Percentiles rank a stretch among this genome's conserved stretches.
Evolutionary conservation across 2,329 filamentous ascomycete genomes (phyloP).

Genomic region (Biscogniauxia mediterranea): DNA sequence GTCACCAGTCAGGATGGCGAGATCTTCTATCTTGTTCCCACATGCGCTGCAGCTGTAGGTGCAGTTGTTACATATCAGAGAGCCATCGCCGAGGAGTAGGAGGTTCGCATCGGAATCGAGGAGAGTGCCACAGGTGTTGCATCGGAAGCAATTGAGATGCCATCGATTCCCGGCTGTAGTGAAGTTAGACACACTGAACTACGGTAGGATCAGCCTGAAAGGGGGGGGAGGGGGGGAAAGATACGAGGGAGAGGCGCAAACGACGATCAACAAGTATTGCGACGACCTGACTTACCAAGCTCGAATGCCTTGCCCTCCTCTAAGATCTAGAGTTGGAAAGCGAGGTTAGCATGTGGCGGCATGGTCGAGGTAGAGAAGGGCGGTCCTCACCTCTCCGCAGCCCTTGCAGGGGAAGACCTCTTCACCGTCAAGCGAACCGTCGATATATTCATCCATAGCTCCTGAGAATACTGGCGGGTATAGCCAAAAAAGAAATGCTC

Average conservation of each 20-base stretch:
- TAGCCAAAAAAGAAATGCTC: slow-evolving; percentile 10
- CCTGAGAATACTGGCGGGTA: slow-evolving; percentile 13
- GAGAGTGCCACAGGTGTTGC: slow-evolving; percentile 90
- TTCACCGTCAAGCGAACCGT: slow-evolving; percentile 70
- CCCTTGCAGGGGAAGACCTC: slow-evolving; percentile 90
- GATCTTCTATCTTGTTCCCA: slow-evolving; percentile 95
- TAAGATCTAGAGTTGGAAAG: slow-evolving; percentile 64
- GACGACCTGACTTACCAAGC: slow-evolving; percentile 63
- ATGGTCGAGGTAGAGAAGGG: slow-evolving; percentile 12
- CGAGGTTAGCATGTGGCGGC: slow-evolving; percentile 22
- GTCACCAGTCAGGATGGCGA: slow-evolving; percentile 95
- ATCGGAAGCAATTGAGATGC: slow-evolving; percentile 99
- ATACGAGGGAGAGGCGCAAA: background rate
- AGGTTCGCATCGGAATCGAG: slow-evolving; percentile 98
- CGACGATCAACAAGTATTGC: slow-evolving; percentile 1
- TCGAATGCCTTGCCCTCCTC: slow-evolving; percentile 99
- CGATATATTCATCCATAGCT: slow-evolving; percentile 61
- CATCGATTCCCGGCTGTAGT: slow-evolving; percentile 86
- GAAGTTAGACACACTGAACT: slow-evolving; percentile 24
- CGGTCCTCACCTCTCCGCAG: slow-evolving; percentile 74
- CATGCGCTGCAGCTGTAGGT: slow-evolving; percentile 98
- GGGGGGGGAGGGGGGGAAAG: background rate
- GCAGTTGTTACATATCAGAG: slow-evolving; percentile 98
- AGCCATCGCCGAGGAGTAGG: slow-evolving; percentile 93
- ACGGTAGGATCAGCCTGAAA: slow-evolving; percentile 2